A percentile compares a stretch with the other conserved stretches of the same genome.
These are phyloP conservation scores for Wickerhamomyces hampshirensis DNA, from an alignment of 805 yeast species.

Conservation along the genomic window DNA sequence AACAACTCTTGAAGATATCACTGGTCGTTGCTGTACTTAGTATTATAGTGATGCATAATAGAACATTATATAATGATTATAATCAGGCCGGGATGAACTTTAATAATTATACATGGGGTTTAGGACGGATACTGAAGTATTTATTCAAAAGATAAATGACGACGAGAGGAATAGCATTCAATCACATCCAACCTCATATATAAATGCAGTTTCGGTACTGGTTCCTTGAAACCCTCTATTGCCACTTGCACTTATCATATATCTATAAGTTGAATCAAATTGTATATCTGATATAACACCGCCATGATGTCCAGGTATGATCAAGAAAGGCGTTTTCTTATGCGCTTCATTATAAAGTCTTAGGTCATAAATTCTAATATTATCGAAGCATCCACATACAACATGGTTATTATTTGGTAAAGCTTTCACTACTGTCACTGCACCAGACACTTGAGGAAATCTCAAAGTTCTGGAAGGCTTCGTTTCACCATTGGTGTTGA, in stretches of 20 bases:
- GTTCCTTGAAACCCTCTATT: constrained; percentile 92
- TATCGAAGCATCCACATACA: constrained; percentile 86
- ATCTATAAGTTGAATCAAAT: constrained; percentile 84
- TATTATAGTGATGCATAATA: constrained; percentile 1
- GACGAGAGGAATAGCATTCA: constrained; percentile 6
- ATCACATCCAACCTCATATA: constrained; percentile 67
- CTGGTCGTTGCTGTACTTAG: constrained; percentile 12
- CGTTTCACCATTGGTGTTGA: constrained; percentile 31
- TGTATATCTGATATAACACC: constrained; percentile 73
- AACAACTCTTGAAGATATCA: constrained; percentile 10
- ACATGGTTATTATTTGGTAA: constrained; percentile 78
- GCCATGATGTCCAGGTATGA: constrained; percentile 96
- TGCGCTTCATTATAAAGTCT: constrained; percentile 35
- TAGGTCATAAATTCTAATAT: constrained; percentile 81
- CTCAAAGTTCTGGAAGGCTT: constrained; percentile 54
- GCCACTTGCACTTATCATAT: constrained; percentile 88
- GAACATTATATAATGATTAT: not conserved
- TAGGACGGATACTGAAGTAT: no score
- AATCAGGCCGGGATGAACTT: not conserved
- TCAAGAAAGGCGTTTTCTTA: constrained; percentile 63
- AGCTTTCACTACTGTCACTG: constrained; percentile 75
- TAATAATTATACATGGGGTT: not conserved
- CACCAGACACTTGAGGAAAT: constrained; percentile 86
- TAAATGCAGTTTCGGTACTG: constrained; percentile 72
- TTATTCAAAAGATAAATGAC: no score